Evolutionary conservation across 345 rosid species (phyloP).

Genomic region (Eutrema yunnanense): DNA sequence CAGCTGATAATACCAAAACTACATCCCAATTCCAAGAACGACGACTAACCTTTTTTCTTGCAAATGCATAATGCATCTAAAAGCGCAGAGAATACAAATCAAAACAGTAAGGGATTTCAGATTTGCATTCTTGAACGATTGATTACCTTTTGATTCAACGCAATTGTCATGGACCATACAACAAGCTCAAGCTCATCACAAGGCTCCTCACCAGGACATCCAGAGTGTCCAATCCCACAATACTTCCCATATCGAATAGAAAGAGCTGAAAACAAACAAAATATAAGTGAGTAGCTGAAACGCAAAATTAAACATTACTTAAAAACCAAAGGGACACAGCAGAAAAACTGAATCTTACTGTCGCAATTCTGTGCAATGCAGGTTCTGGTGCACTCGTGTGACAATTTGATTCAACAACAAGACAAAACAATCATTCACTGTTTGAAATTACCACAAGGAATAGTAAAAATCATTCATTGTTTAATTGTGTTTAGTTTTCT

Average conservation of each 20-base stretch:
- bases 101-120: background rate
- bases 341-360: slow-evolving; percentile 31
- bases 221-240: slow-evolving; percentile 85
- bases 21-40: no score
- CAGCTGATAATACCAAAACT: no score
- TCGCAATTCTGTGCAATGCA: slow-evolving; percentile 74
- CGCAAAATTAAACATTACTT: background rate
- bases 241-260: slow-evolving; percentile 79
- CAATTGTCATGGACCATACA: slow-evolving; percentile 87
- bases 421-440: background rate
- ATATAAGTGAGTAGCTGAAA: background rate
- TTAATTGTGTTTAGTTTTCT: no score
- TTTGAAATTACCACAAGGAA: no score
- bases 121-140: background rate
- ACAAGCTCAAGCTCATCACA: slow-evolving; percentile 95
- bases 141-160: slow-evolving; percentile 64
- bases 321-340: background rate
- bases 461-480: no score
- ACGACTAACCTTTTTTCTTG: no score
- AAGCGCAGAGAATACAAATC: background rate
- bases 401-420: background rate
- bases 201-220: slow-evolving; percentile 94
- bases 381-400: slow-evolving; percentile 59
- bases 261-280: slow-evolving; percentile 17
- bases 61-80: background rate